These are phyloP conservation scores for Penicillium freii DNA, from an alignment of 2,329 filamentous ascomycete genomes.

Conservation along the genomic window DNA sequence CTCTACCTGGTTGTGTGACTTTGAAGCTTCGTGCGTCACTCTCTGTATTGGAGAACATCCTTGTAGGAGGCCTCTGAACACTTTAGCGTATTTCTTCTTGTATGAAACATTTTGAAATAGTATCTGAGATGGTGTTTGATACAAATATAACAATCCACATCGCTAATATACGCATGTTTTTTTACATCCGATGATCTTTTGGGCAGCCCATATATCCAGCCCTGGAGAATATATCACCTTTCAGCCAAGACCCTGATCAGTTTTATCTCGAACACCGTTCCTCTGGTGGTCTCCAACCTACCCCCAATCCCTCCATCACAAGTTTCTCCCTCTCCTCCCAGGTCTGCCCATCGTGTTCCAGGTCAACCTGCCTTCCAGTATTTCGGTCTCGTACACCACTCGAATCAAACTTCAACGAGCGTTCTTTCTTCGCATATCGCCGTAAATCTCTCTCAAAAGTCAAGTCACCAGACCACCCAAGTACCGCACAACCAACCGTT, in stretches of 20 bases:
- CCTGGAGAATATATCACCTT: too few species aligned
- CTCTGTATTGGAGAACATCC: not conserved
- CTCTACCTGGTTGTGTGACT: not conserved
- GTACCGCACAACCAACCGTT: conserved; percentile 80
- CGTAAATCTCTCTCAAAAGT: conserved; percentile 87
- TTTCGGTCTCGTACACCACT: conserved; percentile 71
- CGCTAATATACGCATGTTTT: not conserved
- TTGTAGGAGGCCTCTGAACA: not conserved
- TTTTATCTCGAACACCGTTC: conserved; percentile 65
- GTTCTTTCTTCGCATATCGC: conserved; percentile 70
- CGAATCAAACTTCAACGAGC: conserved; percentile 82
- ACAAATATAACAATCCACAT: not conserved
- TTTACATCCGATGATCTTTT: not conserved
- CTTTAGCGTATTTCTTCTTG: not conserved
- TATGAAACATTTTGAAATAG: not conserved
- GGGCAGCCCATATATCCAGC: not conserved
- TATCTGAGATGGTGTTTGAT: not conserved
- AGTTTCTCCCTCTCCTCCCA: conserved; percentile 71
- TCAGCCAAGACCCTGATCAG: not conserved
- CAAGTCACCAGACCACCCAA: conserved; percentile 85
- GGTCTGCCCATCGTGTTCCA: conserved; percentile 57
- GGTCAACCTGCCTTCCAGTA: conserved; percentile 68
- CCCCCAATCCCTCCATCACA: conserved; percentile 73
- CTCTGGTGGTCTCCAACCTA: conserved; percentile 64
- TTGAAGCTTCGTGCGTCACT: not conserved